Base-by-base conservation (phyloP, 139 green algal genomes). In the Micractinium sp. region DNA sequence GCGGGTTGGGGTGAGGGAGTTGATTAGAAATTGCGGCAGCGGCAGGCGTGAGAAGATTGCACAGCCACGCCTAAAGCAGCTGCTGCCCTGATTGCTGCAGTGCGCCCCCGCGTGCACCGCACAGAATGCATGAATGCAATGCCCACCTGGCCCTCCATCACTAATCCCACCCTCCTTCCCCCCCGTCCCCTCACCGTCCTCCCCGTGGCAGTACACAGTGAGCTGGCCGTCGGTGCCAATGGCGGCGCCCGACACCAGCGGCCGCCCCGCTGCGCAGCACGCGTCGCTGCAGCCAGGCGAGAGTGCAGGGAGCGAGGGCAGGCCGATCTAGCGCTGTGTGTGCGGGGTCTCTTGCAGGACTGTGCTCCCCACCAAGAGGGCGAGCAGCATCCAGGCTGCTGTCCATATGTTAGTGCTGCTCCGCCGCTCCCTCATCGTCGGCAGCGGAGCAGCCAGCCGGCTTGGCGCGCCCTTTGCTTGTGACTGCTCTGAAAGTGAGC, bases 191-290 rank as follows among this genome's bases (percentile, higher is more conserved):
- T 27, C 74, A 96, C 94, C 94, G 56, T 97, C 94, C 1, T 86
- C 76, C 0, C 94, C 94, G 81, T 96, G 76, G 88, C 94, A 90
- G 90, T 98, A 99, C 82, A 99, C 96, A 0, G 97, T 98, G n/a
- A 99, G 92, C 92, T 99, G 97, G 1, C 97, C 97, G 78, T 99
- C 97, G 0, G 94, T 97, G 63, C 97, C 96, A 1, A 99, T 95
- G 38, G 96, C 96, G n/a, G 97, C 97, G 1, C 95, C 97, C 7
- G 95, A 98, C 56, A 99, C 97, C 73, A 99, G 91, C 22, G 97
- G 96, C 83, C 90, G 94, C 20, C 89, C 83, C 0, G 90, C 81
- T 0, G 95, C 90, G n/a, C 95, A 94, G 85, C 96, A 98, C 4
- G 94, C 96, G 88, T 98, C 96, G 66, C 94, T 97, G 88, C 60